phyloP scores from a whole-genome alignment of 176 grass and related monocot genomes.

The Leersia perrieri region DNA sequence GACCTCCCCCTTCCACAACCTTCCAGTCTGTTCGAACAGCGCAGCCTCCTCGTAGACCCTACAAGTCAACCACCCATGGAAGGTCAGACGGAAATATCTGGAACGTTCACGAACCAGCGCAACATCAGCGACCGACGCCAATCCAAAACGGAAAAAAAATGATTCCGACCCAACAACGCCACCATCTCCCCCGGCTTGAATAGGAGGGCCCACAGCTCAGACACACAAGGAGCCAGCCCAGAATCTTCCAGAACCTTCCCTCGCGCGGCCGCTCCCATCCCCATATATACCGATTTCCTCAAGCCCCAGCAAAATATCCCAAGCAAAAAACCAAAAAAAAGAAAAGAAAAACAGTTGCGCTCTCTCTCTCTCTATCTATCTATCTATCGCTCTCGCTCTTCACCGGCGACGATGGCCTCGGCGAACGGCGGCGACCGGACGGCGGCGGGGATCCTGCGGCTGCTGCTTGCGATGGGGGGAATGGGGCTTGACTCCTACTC shows the following conservation, averaged over 20 bases:
- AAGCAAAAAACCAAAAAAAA: not conserved
- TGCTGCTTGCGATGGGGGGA: conserved; percentile 25
- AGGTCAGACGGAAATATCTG: conserved; percentile 14
- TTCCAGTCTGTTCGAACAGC: not conserved
- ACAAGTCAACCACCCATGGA: not conserved
- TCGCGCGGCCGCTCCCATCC: not conserved
- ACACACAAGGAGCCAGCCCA: not conserved
- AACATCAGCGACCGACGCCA: not conserved
- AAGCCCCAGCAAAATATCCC: not conserved
- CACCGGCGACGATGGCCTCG: conserved; percentile 38
- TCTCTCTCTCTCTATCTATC: not conserved
- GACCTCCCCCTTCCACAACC: not conserved
- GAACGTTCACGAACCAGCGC: conserved; percentile 26
- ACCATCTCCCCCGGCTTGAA: not conserved
- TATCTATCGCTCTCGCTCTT: not conserved
- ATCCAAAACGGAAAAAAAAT: not conserved
- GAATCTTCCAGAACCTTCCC: conserved; percentile 44
- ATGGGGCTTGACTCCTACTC: not conserved
- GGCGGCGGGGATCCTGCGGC: conserved; percentile 32
- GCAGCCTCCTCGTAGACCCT: not conserved
- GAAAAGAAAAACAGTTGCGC: not conserved
- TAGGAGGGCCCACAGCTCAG: conserved; percentile 28
- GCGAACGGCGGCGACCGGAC: conserved; percentile 19
- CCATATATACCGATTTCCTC: conserved; percentile 12
- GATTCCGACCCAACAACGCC: not conserved